Percentiles rank a stretch among this genome's conserved stretches.
Evolutionary conservation across 2,329 filamentous ascomycete genomes (phyloP).

Genomic region (Aspergillus carbonarius): DNA sequence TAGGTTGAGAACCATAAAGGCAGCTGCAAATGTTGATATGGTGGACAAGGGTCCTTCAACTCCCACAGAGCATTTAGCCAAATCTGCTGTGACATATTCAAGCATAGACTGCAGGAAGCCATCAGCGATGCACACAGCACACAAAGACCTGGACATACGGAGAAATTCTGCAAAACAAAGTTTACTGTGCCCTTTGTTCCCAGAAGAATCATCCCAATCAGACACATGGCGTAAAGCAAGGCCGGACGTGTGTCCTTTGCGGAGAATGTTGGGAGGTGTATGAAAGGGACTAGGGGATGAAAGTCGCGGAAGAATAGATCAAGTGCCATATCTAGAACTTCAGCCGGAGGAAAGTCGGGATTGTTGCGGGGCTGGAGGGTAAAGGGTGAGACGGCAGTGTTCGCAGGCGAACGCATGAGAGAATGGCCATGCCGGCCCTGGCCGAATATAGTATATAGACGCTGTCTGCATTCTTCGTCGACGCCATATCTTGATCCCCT

Average conservation of each 20-base stretch:
- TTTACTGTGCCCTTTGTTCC: slow-evolving; percentile 52
- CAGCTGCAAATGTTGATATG: slow-evolving; percentile 49
- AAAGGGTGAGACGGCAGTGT: slow-evolving; percentile 20
- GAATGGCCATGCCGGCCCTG: slow-evolving; percentile 19
- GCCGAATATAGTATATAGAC: slow-evolving; percentile 40
- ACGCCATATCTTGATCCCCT: slow-evolving; percentile 38
- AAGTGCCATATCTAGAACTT: slow-evolving; percentile 55
- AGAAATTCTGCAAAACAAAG: slow-evolving; percentile 51
- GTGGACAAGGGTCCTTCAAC: slow-evolving; percentile 42
- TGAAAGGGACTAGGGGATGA: slow-evolving; percentile 53
- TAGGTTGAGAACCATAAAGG: slow-evolving; percentile 50
- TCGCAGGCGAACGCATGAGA: slow-evolving; percentile 19
- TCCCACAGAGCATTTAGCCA: slow-evolving; percentile 44
- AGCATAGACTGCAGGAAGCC: slow-evolving; percentile 24
- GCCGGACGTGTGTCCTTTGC: slow-evolving; percentile 49
- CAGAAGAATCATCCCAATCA: slow-evolving; percentile 54
- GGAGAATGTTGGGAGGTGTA: slow-evolving; percentile 55
- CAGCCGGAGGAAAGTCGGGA: slow-evolving; percentile 49
- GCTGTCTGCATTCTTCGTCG: slow-evolving; percentile 44
- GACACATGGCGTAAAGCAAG: slow-evolving; percentile 53
- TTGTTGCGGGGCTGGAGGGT: slow-evolving; percentile 19
- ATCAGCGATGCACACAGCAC: slow-evolving; percentile 6
- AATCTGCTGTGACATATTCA: slow-evolving; percentile 44
- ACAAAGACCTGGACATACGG: slow-evolving; percentile 24
- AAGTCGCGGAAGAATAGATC: slow-evolving; percentile 57